A percentile compares a stretch with the other conserved stretches of the same genome.
Conservation (phyloP, 192 early-diverging fungal genomes). For the Rhizophlyctis rosea region DNA sequence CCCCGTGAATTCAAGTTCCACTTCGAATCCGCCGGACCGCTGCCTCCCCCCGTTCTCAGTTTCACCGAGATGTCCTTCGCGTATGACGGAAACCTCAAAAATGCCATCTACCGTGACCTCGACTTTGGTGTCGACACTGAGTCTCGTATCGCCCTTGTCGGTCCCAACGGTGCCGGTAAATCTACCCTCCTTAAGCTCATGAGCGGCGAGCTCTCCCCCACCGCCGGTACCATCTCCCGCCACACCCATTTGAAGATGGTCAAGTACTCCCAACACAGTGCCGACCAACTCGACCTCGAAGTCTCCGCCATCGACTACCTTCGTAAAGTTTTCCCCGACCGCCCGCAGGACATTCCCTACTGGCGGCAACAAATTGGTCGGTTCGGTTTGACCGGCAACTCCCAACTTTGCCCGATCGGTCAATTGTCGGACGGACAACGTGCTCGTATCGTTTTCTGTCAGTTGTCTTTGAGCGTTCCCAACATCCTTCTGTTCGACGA, state of each 20-base stretch:
- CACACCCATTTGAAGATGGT: slow-evolving; percentile 93
- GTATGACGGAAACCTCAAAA: slow-evolving; percentile 77
- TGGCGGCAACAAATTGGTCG: slow-evolving; percentile 91
- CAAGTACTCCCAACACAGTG: slow-evolving; percentile 96
- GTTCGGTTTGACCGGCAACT: slow-evolving; percentile 90
- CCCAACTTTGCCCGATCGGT: slow-evolving; percentile 86
- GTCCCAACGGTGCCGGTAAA: slow-evolving; percentile 84
- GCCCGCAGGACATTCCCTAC: slow-evolving; percentile 77
- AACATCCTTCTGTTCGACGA: slow-evolving; percentile 97
- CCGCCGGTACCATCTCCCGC: slow-evolving; percentile 78
- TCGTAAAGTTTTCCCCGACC: slow-evolving; percentile 75
- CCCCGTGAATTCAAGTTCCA: slow-evolving; percentile 76
- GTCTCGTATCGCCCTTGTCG: slow-evolving; percentile 96
- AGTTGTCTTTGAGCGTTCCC: slow-evolving; percentile 81
- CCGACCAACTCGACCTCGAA: slow-evolving; percentile 90
- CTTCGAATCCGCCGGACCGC: slow-evolving; percentile 80
- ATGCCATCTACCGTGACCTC: slow-evolving; percentile 85
- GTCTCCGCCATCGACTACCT: slow-evolving; percentile 89
- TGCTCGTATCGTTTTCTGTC: slow-evolving; percentile 94
- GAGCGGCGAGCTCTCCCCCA: slow-evolving; percentile 82
- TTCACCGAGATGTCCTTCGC: slow-evolving; percentile 92
- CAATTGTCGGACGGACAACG: slow-evolving; percentile 94
- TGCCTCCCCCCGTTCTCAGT: slow-evolving; percentile 93
- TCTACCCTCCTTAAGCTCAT: slow-evolving; percentile 98
- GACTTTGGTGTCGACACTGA: slow-evolving; percentile 97